phyloP scores from a whole-genome alignment of 345 rosid genomes.

The Linum usitatissimum region DNA sequence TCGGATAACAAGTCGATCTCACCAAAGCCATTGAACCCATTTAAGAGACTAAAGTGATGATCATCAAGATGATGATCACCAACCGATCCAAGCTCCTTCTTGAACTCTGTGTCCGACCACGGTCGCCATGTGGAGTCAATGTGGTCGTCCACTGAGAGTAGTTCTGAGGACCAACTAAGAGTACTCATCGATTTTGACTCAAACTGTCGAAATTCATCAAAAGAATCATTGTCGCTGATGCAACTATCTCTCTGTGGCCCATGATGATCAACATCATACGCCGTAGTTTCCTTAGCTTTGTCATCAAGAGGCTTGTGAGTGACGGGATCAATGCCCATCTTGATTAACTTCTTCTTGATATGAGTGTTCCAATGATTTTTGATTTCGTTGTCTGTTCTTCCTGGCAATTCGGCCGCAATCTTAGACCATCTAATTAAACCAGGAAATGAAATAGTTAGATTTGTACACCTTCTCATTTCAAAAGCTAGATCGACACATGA shows the following conservation, averaged over 20 bases:
- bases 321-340: conserved; percentile 68
- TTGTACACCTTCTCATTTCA: conserved; percentile 22
- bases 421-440: conserved; percentile 35
- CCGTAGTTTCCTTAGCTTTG: conserved; percentile 1
- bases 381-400: conserved; percentile 84
- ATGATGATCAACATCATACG: conserved; percentile 4
- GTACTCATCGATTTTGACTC: neutral
- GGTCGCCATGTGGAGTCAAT: neutral
- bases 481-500: too few relatives aligned
- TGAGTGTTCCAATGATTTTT: conserved; percentile 82
- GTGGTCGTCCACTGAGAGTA: neutral
- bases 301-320: conserved; percentile 40
- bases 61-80: conserved; percentile 26
- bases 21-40: conserved; percentile 31
- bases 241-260: neutral
- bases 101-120: conserved; percentile 32
- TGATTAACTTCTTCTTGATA: conserved; percentile 64
- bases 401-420: conserved; percentile 62
- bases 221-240: neutral
- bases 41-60: neutral
- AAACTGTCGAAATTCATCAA: neutral
- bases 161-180: neutral
- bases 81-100: conserved; percentile 10
- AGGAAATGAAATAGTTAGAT: neutral
- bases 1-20: conserved; percentile 24